Percentiles rank a stretch among this genome's conserved stretches.
These are phyloP conservation scores for Plectosphaerella cucumerina DNA, from an alignment of 2,329 filamentous ascomycete species.

Conservation along the genomic window DNA sequence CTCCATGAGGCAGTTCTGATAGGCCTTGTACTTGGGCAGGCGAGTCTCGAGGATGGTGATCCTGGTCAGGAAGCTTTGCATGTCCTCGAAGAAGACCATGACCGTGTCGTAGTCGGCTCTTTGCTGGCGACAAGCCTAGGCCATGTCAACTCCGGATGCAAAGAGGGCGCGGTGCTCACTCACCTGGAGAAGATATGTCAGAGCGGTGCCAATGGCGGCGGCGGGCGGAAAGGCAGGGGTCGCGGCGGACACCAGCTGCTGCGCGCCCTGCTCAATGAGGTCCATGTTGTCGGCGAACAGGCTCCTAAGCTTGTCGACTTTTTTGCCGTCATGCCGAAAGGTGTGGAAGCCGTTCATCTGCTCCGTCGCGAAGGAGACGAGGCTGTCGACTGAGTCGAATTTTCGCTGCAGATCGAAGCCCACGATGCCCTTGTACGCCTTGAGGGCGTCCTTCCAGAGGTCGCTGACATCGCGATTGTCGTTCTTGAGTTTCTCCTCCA, in stretches of 20 bases:
- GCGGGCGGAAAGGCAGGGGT: constrained; percentile 25
- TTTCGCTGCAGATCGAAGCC: constrained; percentile 25
- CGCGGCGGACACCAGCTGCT: constrained; percentile 23
- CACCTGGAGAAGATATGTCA: constrained; percentile 25
- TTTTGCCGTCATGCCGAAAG: constrained; percentile 27
- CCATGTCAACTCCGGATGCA: not conserved
- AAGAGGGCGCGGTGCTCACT: not conserved
- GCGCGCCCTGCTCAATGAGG: constrained; percentile 21
- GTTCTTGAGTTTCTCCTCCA: constrained; percentile 14
- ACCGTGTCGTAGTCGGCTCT: constrained; percentile 33
- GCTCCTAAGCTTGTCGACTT: constrained; percentile 24
- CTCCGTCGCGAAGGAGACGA: constrained; percentile 16
- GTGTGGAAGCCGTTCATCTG: constrained; percentile 26
- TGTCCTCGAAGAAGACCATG: constrained; percentile 31
- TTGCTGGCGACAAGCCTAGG: constrained; percentile 20
- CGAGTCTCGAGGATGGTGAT: constrained; percentile 26
- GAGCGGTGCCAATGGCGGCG: constrained; percentile 25
- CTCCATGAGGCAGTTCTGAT: constrained; percentile 28
- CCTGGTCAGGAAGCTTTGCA: constrained; percentile 29
- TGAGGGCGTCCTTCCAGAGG: constrained; percentile 26
- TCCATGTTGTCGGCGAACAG: constrained; percentile 24
- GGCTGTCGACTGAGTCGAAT: constrained; percentile 19
- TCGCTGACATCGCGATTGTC: constrained; percentile 24
- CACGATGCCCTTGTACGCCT: constrained; percentile 24
- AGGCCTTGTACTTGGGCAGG: constrained; percentile 22